Base-by-base conservation (phyloP, 306 rosid genomes). In the Trichosanthes cucumerina region DNA sequence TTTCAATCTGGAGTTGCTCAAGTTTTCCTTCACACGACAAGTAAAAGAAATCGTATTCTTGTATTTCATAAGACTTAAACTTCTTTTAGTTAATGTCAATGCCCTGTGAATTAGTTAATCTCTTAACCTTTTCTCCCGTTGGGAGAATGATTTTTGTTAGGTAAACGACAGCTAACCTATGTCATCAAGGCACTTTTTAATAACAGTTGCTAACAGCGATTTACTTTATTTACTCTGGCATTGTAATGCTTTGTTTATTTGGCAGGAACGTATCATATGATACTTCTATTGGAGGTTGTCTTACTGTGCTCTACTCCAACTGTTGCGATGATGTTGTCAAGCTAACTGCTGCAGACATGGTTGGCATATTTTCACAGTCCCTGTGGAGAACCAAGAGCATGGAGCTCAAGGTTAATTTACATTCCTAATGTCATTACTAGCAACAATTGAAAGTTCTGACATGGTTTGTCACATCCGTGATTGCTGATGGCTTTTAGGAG, bases 271-370 rank as follows among this genome's bases (percentile, higher is more conserved):
- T 65, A 39, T 85, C 81, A 74, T 92, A 89, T 85, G 98, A 95
- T 86, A 84, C 87, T 4, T 95, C 96, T 26, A 57, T 95, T 78
- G 98, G 97, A 77, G 82, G 87, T 81, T 95, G 97, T 89, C 92
- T 95, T 62, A 84, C 84, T 83, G 85, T 88, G 39, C 88, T 95
- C 46, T 81, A 89, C 89, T 84, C 91, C 77, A 78, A 86, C 73
- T 91, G 97, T 66, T 81, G 96, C 46, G 92, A 95, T 47, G 87
- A 84, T 80, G 82, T 89, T 82, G 90, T 95, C 81, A 88, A 84
- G 86, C 85, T 89, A 79, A 91, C 97, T 49, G 96, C 98, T 82
- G 83, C 86, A n/a, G 90, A 87, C 84, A 84, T 92, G 80, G 86
- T 95, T 64, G 79, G 82, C 62, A 84, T 88, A 53, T 92, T 92